These are phyloP conservation scores for Ichthyophonus hoferi DNA, from an alignment of 208 protist genomes.

Conservation along the genomic window DNA sequence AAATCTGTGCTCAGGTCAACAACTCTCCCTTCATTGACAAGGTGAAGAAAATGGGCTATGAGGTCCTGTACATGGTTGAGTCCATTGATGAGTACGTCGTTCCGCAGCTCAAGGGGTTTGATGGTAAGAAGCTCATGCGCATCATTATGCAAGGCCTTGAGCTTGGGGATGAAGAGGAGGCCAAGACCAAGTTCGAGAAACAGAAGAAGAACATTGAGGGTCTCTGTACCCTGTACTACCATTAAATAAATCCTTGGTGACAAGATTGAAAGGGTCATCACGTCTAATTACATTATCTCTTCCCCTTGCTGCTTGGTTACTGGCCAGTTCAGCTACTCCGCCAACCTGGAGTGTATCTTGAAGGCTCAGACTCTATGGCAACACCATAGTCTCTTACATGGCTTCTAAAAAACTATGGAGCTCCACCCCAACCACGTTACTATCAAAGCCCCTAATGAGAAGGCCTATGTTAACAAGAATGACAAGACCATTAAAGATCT, in stretches of 20 bases:
- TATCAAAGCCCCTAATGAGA: constrained; percentile 83
- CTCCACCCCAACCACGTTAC: constrained; percentile 94
- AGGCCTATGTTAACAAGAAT: constrained; percentile 80
- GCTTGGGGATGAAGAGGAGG: constrained; percentile 84
- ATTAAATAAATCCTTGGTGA: constrained; percentile 98
- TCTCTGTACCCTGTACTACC: constrained; percentile 80
- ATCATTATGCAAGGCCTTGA: constrained; percentile 97
- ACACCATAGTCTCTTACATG: constrained; percentile 91
- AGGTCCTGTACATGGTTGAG: constrained; percentile 94
- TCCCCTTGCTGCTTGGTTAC: constrained; percentile 97
- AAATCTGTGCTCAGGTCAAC: constrained; percentile 73
- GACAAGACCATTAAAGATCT: constrained; percentile 96
- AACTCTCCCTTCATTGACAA: constrained; percentile 93
- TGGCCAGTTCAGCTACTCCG: constrained; percentile 94
- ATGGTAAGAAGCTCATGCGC: constrained; percentile 95
- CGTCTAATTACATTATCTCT: constrained; percentile 83
- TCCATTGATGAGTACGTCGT: constrained; percentile 97
- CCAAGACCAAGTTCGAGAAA: constrained; percentile 68
- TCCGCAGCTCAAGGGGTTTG: constrained; percentile 93
- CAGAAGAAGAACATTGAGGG: constrained; percentile 87
- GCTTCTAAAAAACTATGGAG: constrained; percentile 95
- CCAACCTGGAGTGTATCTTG: constrained; percentile 99
- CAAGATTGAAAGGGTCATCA: constrained; percentile 96
- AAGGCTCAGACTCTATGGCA: constrained; percentile 95
- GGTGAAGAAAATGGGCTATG: constrained; percentile 78